Evolutionary conservation across 768 basidiomycete species (phyloP), one percentile per base, ranked within the genome.

Genomic region (Tephrocybe rancida): DNA sequence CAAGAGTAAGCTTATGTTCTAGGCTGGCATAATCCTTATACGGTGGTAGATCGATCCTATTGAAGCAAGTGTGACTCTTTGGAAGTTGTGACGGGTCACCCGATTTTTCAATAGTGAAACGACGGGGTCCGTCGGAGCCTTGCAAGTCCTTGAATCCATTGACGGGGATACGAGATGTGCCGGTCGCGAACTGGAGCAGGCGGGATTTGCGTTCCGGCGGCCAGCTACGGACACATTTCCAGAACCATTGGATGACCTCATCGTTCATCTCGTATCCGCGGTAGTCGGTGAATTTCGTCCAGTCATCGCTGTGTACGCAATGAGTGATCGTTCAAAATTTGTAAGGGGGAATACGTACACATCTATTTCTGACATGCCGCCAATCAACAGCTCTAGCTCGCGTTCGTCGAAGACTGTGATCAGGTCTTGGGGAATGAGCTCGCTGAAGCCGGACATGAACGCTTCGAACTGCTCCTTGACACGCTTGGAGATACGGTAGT

Each of bases 391-490:
- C 74, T 98, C 96, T 9, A 99, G 82, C 67, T 99, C 97, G 48
- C 97, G 86, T 75, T 99, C 97, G 64, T 99, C 97, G 62, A 99
- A 99, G 45, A 99, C 97, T 55, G 95, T 98, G 73, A 99, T 86
- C 29, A 99, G 80, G 58, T 99, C 97, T 70, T 95, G 93, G 10
- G 97, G 97, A 58, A 99, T 98, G 49, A 99, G 82, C 74, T 99
- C 97, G 78, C 94, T 97, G 83, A 98, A 98, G 43, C 97, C 97
- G n/a, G 90, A 91, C 94, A 98, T 96, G 80, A 99, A 98, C 4
- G 96, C 95, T 55, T 98, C 94, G 67, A 98, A 98, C 69, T 99
- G 97, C 55, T 99, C 97, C 75, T 95, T 93, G 57, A 98, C 95
- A 52, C 97, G 94, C 68, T 88, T 89, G 55, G 91, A 91, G 72